These are phyloP conservation scores for Solanum etuberosum DNA, from an alignment of 257 asterid species.

Conservation along the genomic window DNA sequence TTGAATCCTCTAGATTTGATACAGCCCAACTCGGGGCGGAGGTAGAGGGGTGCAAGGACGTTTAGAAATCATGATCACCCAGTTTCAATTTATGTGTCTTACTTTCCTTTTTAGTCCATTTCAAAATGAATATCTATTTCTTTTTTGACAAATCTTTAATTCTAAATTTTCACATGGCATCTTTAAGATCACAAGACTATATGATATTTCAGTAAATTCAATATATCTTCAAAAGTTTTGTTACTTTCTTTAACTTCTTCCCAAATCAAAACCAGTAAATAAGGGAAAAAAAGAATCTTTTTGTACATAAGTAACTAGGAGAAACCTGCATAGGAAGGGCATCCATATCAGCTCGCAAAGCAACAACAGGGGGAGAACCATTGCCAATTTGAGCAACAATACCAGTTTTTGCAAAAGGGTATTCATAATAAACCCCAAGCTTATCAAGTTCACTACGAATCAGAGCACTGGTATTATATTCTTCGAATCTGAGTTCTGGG, in stretches of 20 bases:
- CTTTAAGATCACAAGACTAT: neutral
- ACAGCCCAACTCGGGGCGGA: neutral
- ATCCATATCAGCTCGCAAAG: conserved; percentile 89
- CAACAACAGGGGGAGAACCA: conserved; percentile 60
- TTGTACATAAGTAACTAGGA: neutral
- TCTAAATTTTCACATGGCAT: neutral
- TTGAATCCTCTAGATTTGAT: neutral
- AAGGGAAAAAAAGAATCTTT: neutral
- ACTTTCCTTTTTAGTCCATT: neutral
- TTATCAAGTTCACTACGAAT: conserved; percentile 55
- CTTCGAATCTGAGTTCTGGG: conserved; percentile 71
- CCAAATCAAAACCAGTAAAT: neutral
- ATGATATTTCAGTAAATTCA: neutral
- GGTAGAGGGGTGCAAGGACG: neutral
- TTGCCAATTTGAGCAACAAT: conserved; percentile 76
- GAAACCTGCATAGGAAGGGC: conserved; percentile 72
- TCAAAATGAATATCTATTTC: neutral
- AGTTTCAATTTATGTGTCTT: too few relatives aligned
- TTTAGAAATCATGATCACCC: too few relatives aligned
- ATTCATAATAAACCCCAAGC: conserved; percentile 47
- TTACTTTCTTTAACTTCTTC: neutral
- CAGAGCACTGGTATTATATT: conserved; percentile 66
- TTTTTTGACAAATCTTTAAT: neutral
- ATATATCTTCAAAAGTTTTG: neutral
- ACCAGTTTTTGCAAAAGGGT: conserved; percentile 77